Evolutionary conservation across 371 early-diverging fungal species (phyloP).

Genomic region (Choanephora cucurbitarum): DNA sequence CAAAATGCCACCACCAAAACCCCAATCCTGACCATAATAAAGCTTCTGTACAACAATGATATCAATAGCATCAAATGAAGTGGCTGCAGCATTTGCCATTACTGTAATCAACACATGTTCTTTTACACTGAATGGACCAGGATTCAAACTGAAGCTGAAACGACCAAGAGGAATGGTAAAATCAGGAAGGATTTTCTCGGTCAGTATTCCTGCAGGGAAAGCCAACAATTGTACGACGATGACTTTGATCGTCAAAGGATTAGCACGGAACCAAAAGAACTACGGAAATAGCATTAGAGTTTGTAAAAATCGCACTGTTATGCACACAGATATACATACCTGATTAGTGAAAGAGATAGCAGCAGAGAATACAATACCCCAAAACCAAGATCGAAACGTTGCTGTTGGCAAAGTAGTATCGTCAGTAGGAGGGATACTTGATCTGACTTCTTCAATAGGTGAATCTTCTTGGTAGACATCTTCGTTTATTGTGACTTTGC

Average conservation of each 20-base stretch:
- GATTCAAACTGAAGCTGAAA: slow-evolving; percentile 56
- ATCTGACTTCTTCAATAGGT: slow-evolving; percentile 71
- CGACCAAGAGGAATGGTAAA: slow-evolving; percentile 28
- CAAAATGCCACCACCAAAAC: slow-evolving; percentile 61
- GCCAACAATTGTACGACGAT: slow-evolving; percentile 71
- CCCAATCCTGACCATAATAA: slow-evolving; percentile 66
- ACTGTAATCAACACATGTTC: slow-evolving; percentile 69
- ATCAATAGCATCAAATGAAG: slow-evolving; percentile 71
- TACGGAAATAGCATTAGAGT: slow-evolving; percentile 4
- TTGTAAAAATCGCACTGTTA: background rate
- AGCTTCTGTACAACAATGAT: slow-evolving; percentile 71
- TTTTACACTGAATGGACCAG: slow-evolving; percentile 79
- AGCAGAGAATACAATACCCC: slow-evolving; percentile 67
- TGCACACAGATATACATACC: slow-evolving; percentile 27
- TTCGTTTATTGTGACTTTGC: slow-evolving; percentile 4
- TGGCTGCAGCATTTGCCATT: slow-evolving; percentile 64
- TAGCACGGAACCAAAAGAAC: slow-evolving; percentile 76
- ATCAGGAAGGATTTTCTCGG: slow-evolving; percentile 59
- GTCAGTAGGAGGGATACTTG: slow-evolving; percentile 66
- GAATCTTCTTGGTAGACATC: slow-evolving; percentile 55
- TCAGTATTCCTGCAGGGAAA: slow-evolving; percentile 65
- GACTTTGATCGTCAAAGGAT: slow-evolving; percentile 61
- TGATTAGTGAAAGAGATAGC: slow-evolving; percentile 73
- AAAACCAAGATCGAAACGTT: slow-evolving; percentile 77
- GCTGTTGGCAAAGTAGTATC: slow-evolving; percentile 68